These are phyloP conservation scores for Echria macrotheca DNA, from an alignment of 495 filamentous ascomycete species.

Conservation along the genomic window DNA sequence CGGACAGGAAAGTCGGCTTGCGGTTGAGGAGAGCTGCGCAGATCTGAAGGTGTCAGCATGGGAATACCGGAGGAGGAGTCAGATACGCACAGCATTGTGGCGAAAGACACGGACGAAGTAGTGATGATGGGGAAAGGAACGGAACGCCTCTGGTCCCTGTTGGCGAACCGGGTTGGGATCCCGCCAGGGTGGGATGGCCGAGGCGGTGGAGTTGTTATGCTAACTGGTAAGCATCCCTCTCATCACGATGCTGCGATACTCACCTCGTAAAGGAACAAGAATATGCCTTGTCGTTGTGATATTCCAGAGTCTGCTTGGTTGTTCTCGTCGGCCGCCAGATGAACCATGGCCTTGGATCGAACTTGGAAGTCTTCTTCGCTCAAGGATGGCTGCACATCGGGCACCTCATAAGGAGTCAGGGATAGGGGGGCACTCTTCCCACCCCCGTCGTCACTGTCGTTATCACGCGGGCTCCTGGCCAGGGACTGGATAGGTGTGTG, in stretches of 20 bases:
- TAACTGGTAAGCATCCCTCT: no score
- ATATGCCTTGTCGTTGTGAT: no score
- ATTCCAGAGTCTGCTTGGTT: slow-evolving; percentile 15
- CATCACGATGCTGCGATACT: no score
- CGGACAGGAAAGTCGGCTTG: slow-evolving; percentile 37
- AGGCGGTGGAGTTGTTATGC: slow-evolving; percentile 29
- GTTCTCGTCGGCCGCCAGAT: slow-evolving; percentile 21
- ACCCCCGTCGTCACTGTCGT: slow-evolving; percentile 15
- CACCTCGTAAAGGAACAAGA: slow-evolving; percentile 44
- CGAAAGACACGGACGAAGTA: slow-evolving; percentile 47
- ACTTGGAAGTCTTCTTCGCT: slow-evolving; percentile 33
- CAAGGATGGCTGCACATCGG: slow-evolving; percentile 25
- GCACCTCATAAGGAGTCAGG: slow-evolving; percentile 22
- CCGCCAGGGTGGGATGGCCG: slow-evolving; percentile 26
- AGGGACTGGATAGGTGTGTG: slow-evolving; percentile 24
- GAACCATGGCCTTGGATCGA: slow-evolving; percentile 31
- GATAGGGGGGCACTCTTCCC: slow-evolving; percentile 12
- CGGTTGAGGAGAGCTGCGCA: slow-evolving; percentile 39
- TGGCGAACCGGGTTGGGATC: slow-evolving; percentile 29
- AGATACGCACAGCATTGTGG: slow-evolving; percentile 40
- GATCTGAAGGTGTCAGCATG: slow-evolving; percentile 25
- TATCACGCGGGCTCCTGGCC: slow-evolving; percentile 10
- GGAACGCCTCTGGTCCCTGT: slow-evolving; percentile 35
- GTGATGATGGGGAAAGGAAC: slow-evolving; percentile 41
- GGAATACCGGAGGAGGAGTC: slow-evolving; percentile 21